Evolutionary conservation across 2,329 filamentous ascomycete genomes (phyloP).

Genomic region (Aspergillus aculeatus): DNA sequence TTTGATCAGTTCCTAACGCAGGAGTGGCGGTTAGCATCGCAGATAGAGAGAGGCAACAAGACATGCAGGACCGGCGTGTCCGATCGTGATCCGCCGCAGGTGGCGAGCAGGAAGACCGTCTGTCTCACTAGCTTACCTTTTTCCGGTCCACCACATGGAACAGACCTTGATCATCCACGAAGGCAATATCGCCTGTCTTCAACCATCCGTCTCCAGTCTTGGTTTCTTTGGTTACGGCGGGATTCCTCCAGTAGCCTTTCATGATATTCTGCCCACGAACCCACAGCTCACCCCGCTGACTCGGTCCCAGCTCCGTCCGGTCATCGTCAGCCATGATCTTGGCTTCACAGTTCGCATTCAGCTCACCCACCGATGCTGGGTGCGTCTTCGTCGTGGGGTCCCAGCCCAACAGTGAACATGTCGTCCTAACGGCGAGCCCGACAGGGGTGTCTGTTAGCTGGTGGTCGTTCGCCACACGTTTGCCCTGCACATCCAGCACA

Average conservation of each 20-base stretch:
- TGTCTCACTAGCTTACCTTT: constrained; percentile 52
- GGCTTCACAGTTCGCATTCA: constrained; percentile 67
- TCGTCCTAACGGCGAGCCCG: constrained; percentile 44
- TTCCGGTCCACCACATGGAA: constrained; percentile 72
- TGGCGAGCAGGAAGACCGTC: not conserved
- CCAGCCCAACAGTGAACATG: constrained; percentile 68
- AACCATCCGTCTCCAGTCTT: constrained; percentile 66
- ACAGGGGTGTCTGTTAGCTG: constrained; percentile 7
- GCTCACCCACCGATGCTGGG: constrained; percentile 57
- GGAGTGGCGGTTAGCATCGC: constrained; percentile 8
- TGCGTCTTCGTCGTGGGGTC: constrained; percentile 51
- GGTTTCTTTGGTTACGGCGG: constrained; percentile 64
- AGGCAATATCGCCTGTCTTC: constrained; percentile 70
- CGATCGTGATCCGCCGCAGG: not conserved
- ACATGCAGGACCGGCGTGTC: not conserved
- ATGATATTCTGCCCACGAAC: constrained; percentile 70
- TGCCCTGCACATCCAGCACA: not conserved
- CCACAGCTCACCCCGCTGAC: constrained; percentile 69
- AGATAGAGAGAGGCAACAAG: not conserved
- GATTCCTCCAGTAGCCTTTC: constrained; percentile 74
- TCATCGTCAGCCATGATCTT: constrained; percentile 59
- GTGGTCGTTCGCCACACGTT: not conserved
- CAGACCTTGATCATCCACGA: constrained; percentile 55
- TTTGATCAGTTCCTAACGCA: constrained; percentile 57
- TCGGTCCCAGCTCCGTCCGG: constrained; percentile 51